Evolutionary conservation across 805 yeast species (phyloP).

Genomic region (Hanseniaspora pseudoguilliermondii): DNA sequence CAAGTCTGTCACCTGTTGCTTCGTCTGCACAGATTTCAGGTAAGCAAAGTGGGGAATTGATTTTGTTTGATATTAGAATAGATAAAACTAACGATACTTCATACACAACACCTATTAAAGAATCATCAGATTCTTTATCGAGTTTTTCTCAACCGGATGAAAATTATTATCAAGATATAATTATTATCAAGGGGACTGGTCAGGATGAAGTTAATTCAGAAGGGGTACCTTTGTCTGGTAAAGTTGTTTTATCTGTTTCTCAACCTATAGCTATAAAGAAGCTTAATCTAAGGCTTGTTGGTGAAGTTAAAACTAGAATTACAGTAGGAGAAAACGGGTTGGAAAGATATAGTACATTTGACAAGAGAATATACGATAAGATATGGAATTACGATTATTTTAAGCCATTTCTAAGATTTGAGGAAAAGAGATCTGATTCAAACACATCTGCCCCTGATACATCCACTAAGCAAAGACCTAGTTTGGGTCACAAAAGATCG

Average conservation of each 20-base stretch:
- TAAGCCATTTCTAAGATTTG: constrained; percentile 27
- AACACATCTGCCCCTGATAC: constrained; percentile 4
- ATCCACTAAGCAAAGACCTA: neutral
- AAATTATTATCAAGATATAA: constrained; percentile 42
- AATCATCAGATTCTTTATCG: constrained; percentile 19
- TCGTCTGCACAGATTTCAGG: constrained; percentile 23
- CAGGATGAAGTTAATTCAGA: constrained; percentile 45
- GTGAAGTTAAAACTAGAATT: constrained; percentile 56
- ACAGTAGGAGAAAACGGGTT: constrained; percentile 36
- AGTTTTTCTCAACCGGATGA: neutral
- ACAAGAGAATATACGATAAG: constrained; percentile 58
- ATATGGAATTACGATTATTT: constrained; percentile 62
- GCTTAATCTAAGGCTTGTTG: constrained; percentile 50
- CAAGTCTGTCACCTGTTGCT: constrained; percentile 4
- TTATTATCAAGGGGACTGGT: constrained; percentile 67
- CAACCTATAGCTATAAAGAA: constrained; percentile 64
- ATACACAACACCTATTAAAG: constrained; percentile 26
- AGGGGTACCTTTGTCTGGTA: constrained; percentile 63
- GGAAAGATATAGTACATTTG: constrained; percentile 39
- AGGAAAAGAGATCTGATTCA: constrained; percentile 18
- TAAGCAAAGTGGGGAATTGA: constrained; percentile 13
- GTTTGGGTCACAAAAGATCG: constrained; percentile 21
- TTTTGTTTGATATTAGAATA: constrained; percentile 43
- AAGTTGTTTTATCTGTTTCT: constrained; percentile 56
- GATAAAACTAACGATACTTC: constrained; percentile 29